Evolutionary conservation across 1,284 basidiomycete species (phyloP).

Genomic region (Ganoderma lingzhi): DNA sequence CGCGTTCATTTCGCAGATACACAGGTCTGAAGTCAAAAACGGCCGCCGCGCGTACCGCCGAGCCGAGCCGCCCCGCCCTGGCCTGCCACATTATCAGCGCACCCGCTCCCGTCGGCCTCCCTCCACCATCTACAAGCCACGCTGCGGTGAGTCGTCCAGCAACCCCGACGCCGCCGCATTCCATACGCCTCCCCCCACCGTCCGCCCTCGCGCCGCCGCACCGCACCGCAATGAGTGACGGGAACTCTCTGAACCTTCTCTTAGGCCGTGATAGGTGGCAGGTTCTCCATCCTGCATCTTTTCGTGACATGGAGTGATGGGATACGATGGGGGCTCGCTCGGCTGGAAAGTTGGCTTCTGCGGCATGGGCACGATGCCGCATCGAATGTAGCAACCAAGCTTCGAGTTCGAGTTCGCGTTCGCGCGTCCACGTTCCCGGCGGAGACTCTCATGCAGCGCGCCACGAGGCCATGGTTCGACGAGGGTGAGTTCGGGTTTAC

Average conservation of each 20-base stretch:
- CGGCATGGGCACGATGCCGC: not conserved
- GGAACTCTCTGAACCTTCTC: not conserved
- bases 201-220: not conserved
- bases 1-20: too few species aligned
- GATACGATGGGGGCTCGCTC: not conserved
- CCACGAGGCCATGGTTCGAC: not conserved
- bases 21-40: too few species aligned
- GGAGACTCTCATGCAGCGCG: not conserved
- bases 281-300: not conserved
- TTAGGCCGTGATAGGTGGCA: too few species aligned
- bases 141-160: not conserved
- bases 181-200: not conserved
- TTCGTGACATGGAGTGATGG: not conserved
- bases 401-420: not conserved
- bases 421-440: not conserved
- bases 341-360: not conserved
- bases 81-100: not conserved
- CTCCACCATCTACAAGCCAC: not conserved
- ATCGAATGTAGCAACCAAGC: not conserved
- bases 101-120: slow-evolving; percentile 2
- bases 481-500: not conserved
- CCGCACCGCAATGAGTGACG: not conserved
- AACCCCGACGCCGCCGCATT: not conserved
- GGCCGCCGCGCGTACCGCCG: not conserved
- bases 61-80: not conserved